These are phyloP conservation scores for Brassica cretica DNA, from an alignment of 345 rosid species.

Conservation along the genomic window DNA sequence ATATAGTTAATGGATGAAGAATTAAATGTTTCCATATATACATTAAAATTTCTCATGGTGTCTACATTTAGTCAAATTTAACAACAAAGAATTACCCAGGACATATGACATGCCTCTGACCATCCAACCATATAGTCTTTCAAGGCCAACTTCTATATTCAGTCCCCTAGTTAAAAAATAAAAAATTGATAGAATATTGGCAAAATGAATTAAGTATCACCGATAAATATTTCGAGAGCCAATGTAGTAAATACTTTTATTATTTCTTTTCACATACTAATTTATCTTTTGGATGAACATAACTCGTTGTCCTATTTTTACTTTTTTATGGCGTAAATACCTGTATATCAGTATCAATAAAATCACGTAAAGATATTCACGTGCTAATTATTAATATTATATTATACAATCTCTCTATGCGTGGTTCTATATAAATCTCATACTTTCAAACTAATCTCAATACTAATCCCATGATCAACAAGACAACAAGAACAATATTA, in stretches of 20 bases:
- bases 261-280: not conserved
- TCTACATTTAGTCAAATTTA: not conserved
- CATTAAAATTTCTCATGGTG: not conserved
- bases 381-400: conserved; percentile 12
- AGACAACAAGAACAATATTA: conserved; percentile 20
- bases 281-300: not conserved
- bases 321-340: conserved; percentile 10
- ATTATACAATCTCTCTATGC: not conserved
- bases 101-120: not conserved
- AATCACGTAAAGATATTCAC: conserved; percentile 38
- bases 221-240: not conserved
- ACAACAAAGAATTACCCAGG: not conserved
- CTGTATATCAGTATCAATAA: conserved; percentile 24
- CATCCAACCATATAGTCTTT: not conserved
- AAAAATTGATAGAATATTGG: not conserved
- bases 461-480: conserved; percentile 27
- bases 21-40: conserved; percentile 1
- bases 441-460: conserved; percentile 17
- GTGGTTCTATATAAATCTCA: conserved; percentile 7
- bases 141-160: not conserved
- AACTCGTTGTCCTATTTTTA: not conserved
- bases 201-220: not conserved
- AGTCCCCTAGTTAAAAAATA: not conserved
- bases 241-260: not conserved
- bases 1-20: not conserved